Evolutionary conservation across 2,329 filamentous ascomycete species (phyloP), one percentile per base, ranked within the genome.

Genomic region (Colletotrichum gloeosporioides): DNA sequence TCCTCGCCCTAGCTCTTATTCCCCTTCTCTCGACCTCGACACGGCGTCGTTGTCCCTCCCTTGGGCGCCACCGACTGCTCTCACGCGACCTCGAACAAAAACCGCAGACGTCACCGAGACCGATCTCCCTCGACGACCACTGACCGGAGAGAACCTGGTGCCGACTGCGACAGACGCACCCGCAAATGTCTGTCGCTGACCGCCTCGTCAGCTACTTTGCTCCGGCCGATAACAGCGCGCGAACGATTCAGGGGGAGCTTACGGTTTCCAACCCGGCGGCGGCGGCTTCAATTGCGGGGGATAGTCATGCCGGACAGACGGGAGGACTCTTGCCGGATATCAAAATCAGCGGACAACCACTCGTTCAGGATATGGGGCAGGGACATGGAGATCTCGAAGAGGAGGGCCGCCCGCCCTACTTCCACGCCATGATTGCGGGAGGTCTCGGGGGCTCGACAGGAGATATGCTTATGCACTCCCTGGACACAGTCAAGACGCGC

Each of bases 401-500:
- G 77, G 86, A 88, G 79, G 85, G 82, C 73, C 85, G 86, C 66
- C 86, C 86, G 79, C 86, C 86, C 67, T 88, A 87, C 78, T 79
- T 85, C 72, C 86, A 88, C 80, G 93, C 95, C 84, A 99, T 99
- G 96, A 90, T 99, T 82, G 97, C 97, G 39, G 97, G 97, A 82
- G 97, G 96, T 76, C 89, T 98, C 69, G 97, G 98, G 82, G 97
- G 97, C 69, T 96, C 95, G 18, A 98, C 94, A 72, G 97, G 98
- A 75, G 97, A 99, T 85, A 94, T 99, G 91, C 89, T 99, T 79
- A 99, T 99, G 97, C 97, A 99, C 87, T 99, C 96, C 62, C 91
- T 99, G 82, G 97, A 99, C 85, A 99, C 97, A 1, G 97, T 99
- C 81, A 99, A 99, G 87, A 99, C 97, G 63, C 92, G 97, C 80